These are phyloP conservation scores for Combretum micranthum DNA, from an alignment of 345 rosid species.

Conservation along the genomic window DNA sequence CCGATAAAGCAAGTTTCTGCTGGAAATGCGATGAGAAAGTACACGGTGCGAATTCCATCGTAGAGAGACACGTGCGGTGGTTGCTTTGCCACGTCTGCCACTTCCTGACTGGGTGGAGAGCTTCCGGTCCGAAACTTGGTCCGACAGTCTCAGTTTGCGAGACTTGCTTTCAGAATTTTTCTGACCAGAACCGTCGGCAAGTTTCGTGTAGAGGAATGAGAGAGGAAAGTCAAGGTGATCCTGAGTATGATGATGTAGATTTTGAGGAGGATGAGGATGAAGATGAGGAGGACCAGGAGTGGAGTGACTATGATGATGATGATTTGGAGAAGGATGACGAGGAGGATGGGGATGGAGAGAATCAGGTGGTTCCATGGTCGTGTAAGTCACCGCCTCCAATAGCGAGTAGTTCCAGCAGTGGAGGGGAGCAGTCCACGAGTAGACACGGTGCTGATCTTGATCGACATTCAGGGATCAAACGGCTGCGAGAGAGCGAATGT, in stretches of 20 bases:
- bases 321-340: slow-evolving; percentile 13
- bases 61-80: slow-evolving; percentile 67
- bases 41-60: slow-evolving; percentile 81
- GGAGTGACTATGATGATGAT: slow-evolving; percentile 16
- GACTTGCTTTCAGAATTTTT: slow-evolving; percentile 29
- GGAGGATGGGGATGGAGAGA: slow-evolving; percentile 44
- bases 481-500: slow-evolving; percentile 32
- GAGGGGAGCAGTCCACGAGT: slow-evolving; percentile 22
- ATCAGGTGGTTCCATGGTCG: slow-evolving; percentile 85
- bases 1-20: no score
- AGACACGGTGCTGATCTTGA: slow-evolving; percentile 12
- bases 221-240: background rate
- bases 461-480: slow-evolving; percentile 24
- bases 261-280: slow-evolving; percentile 21
- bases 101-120: slow-evolving; percentile 69
- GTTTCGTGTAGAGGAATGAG: background rate
- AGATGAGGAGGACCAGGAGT: slow-evolving; percentile 19
- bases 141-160: slow-evolving; percentile 62
- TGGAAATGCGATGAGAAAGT: no score
- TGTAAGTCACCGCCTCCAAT: slow-evolving; percentile 27
- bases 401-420: slow-evolving; percentile 39
- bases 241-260: slow-evolving; percentile 12
- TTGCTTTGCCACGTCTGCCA: slow-evolving; percentile 79
- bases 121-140: slow-evolving; percentile 48
- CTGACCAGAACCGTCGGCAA: background rate